A percentile compares a stretch with the other conserved stretches of the same genome.
Evolutionary conservation across 2,329 filamentous ascomycete genomes (phyloP).

Genomic region (Alternaria incomplexa): DNA sequence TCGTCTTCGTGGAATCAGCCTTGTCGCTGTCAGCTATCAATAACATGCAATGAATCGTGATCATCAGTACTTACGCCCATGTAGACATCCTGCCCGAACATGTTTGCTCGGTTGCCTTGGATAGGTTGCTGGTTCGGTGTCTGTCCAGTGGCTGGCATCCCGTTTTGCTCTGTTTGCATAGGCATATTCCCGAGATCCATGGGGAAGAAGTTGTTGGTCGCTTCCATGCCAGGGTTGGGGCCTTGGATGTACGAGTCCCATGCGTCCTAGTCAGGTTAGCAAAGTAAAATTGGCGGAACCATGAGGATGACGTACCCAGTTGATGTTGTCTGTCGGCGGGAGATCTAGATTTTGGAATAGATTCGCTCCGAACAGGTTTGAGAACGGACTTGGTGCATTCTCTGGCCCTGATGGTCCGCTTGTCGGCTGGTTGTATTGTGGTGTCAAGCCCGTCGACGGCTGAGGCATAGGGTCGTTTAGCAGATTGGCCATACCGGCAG

Average conservation of each 20-base stretch:
- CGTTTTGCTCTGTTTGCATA: conserved; percentile 37
- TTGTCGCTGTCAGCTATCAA: conserved; percentile 19
- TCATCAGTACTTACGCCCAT: conserved; percentile 45
- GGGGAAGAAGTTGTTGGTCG: conserved; percentile 51
- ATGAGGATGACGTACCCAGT: conserved; percentile 62
- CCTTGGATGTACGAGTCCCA: conserved; percentile 74
- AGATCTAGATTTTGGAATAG: conserved; percentile 61
- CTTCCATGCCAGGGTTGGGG: conserved; percentile 58
- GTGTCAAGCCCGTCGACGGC: conserved; percentile 39
- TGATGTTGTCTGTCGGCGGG: conserved; percentile 58
- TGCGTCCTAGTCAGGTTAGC: conserved; percentile 54
- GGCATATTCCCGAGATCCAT: conserved; percentile 49
- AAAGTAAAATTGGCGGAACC: not conserved
- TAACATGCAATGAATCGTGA: not conserved
- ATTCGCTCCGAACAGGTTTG: conserved; percentile 59
- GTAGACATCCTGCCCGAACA: conserved; percentile 45
- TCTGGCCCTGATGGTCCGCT: conserved; percentile 43
- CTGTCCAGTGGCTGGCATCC: conserved; percentile 24
- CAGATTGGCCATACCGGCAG: conserved; percentile 47
- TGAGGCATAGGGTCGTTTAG: conserved; percentile 45
- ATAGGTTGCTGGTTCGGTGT: conserved; percentile 15
- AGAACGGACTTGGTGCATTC: conserved; percentile 60
- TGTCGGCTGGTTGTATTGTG: conserved; percentile 43
- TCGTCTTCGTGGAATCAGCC: conserved; percentile 33
- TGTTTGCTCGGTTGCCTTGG: conserved; percentile 32